These are phyloP conservation scores for Closterium sp. DNA, from an alignment of 139 green algal genomes.

Conservation along the genomic window DNA sequence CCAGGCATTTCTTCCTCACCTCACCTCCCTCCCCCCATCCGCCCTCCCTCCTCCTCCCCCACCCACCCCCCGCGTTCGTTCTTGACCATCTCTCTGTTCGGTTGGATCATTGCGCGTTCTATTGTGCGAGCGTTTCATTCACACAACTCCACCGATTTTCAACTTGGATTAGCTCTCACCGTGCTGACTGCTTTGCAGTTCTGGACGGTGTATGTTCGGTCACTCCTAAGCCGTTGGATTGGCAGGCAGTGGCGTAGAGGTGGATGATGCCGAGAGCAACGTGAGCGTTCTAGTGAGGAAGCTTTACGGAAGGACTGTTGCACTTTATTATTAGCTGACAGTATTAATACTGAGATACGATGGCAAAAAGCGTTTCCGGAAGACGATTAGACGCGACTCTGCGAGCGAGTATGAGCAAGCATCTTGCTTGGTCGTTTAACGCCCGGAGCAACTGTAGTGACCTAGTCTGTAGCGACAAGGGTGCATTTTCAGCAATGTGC, in stretches of 20 bases:
- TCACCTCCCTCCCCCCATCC: background rate
- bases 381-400: background rate
- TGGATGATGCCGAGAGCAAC: background rate
- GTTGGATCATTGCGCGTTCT: background rate
- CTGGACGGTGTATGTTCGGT: background rate
- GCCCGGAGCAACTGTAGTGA: background rate
- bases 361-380: background rate
- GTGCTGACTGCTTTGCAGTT: background rate
- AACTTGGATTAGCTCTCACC: background rate
- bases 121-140: too few species aligned
- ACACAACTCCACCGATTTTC: too few species aligned
- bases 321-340: background rate
- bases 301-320: background rate
- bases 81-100: too few species aligned
- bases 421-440: background rate
- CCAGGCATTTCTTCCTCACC: background rate
- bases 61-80: too few species aligned
- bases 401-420: background rate
- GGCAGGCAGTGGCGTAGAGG: background rate
- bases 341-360: background rate
- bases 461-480: background rate
- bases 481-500: background rate
- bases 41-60: background rate
- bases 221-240: background rate
- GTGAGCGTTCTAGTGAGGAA: background rate